A percentile compares a stretch with the other conserved stretches of the same genome.
Conservation (phyloP, 192 early-diverging fungal genomes). For the Entrophospora sp. region DNA sequence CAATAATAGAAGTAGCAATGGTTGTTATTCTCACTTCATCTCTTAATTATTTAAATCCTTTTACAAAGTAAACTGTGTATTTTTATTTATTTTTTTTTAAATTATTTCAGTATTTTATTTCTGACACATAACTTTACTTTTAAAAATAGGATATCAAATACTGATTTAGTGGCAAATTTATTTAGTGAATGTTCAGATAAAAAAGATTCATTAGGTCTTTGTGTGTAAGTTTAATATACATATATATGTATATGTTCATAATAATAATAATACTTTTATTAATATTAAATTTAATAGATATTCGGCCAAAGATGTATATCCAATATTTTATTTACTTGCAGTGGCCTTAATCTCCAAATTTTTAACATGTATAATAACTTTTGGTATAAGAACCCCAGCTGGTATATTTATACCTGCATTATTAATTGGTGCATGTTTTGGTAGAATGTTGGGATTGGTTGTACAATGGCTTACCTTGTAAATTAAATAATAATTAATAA, state of each 20-base stretch:
- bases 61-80: slow-evolving; percentile 52
- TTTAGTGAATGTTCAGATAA: neutral
- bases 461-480: slow-evolving; percentile 57
- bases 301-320: neutral
- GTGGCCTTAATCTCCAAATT: neutral
- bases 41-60: slow-evolving; percentile 61
- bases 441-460: slow-evolving; percentile 76
- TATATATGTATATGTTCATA: neutral
- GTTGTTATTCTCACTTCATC: slow-evolving; percentile 57
- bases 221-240: neutral
- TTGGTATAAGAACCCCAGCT: slow-evolving; percentile 46
- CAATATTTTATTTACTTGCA: neutral
- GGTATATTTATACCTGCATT: slow-evolving; percentile 93
- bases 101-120: too few relatives aligned
- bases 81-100: too few relatives aligned
- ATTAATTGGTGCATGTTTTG: slow-evolving; percentile 86
- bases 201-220: neutral
- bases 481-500: neutral
- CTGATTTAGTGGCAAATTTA: slow-evolving; percentile 22
- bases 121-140: too few relatives aligned
- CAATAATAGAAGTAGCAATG: slow-evolving; percentile 56
- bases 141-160: neutral
- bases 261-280: neutral
- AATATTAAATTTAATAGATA: neutral
- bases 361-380: neutral